These are phyloP conservation scores for Chytriomyces confervae DNA, from an alignment of 192 early-diverging fungal species.

Conservation along the genomic window DNA sequence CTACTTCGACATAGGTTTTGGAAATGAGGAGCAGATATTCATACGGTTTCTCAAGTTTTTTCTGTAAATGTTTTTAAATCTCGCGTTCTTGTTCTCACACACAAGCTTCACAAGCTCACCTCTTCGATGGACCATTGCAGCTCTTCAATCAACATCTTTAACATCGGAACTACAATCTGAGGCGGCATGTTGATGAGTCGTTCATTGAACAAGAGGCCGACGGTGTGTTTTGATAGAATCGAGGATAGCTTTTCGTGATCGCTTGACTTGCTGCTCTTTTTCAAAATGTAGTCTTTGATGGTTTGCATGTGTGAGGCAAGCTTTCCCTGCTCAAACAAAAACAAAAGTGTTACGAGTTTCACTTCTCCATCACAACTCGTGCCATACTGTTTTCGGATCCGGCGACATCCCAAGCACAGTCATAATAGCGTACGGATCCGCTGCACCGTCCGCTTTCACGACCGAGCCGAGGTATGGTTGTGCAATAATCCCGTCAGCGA, in stretches of 20 bases:
- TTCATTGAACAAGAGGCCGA: constrained; percentile 82
- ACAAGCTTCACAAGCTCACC: constrained; percentile 46
- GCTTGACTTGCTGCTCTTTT: constrained; percentile 57
- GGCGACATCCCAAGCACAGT: constrained; percentile 71
- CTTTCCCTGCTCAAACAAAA: constrained; percentile 3
- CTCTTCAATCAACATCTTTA: constrained; percentile 87
- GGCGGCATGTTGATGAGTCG: constrained; percentile 97
- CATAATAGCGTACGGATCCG: constrained; percentile 87
- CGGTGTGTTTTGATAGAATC: constrained; percentile 23
- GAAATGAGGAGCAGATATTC: constrained; percentile 81
- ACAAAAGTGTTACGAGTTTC: neutral
- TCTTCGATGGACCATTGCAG: constrained; percentile 74
- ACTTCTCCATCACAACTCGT: neutral
- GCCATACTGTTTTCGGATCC: constrained; percentile 1
- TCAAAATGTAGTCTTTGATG: constrained; percentile 65
- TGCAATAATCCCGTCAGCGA: constrained; percentile 81
- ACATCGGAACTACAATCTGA: constrained; percentile 88
- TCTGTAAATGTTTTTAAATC: constrained; percentile 9
- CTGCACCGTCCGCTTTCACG: constrained; percentile 81
- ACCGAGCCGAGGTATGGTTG: constrained; percentile 82
- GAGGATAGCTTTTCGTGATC: constrained; percentile 16
- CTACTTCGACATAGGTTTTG: constrained; percentile 82
- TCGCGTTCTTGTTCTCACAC: neutral
- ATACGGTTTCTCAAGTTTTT: constrained; percentile 69
- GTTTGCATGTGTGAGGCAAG: constrained; percentile 4